These are phyloP conservation scores for Somion occarium DNA, from an alignment of 1,284 basidiomycete genomes.

Conservation along the genomic window DNA sequence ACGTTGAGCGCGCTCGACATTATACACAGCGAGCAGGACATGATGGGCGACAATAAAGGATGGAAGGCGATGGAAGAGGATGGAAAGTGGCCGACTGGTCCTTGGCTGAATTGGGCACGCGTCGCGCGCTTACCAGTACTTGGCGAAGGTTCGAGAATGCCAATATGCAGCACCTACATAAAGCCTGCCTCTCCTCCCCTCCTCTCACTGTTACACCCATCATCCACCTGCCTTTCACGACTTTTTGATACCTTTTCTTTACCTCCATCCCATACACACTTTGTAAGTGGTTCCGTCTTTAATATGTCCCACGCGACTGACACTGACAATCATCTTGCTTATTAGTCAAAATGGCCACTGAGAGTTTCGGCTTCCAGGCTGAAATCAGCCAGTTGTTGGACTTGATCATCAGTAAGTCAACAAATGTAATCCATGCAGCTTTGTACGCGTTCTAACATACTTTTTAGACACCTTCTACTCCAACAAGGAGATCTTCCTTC, in stretches of 20 bases:
- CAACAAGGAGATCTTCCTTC: slow-evolving; percentile 98
- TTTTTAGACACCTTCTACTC: slow-evolving; percentile 91
- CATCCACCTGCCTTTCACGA: slow-evolving; percentile 3
- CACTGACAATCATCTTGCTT: slow-evolving; percentile 5
- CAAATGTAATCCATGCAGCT: background rate
- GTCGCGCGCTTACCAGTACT: slow-evolving; percentile 25
- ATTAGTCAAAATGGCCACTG: slow-evolving; percentile 57
- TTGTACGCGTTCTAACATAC: background rate
- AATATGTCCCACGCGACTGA: background rate
- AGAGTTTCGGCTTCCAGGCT: slow-evolving; percentile 92
- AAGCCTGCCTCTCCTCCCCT: slow-evolving; percentile 13
- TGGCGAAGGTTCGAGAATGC: slow-evolving; percentile 29
- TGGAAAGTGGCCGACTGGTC: slow-evolving; percentile 24
- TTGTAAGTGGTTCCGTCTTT: background rate
- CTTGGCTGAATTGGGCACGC: slow-evolving; percentile 12
- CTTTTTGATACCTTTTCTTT: background rate
- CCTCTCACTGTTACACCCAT: slow-evolving; percentile 16
- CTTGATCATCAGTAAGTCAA: slow-evolving; percentile 79
- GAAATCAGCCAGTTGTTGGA: slow-evolving; percentile 95
- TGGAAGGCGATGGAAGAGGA: slow-evolving; percentile 19
- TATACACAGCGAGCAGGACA: too few relatives aligned
- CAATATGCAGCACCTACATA: slow-evolving; percentile 17
- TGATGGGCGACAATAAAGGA: background rate
- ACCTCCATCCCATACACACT: background rate
- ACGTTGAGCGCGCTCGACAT: too few relatives aligned